phyloP scores from a whole-genome alignment of 805 yeast species.

The Nakazawaea populi region DNA sequence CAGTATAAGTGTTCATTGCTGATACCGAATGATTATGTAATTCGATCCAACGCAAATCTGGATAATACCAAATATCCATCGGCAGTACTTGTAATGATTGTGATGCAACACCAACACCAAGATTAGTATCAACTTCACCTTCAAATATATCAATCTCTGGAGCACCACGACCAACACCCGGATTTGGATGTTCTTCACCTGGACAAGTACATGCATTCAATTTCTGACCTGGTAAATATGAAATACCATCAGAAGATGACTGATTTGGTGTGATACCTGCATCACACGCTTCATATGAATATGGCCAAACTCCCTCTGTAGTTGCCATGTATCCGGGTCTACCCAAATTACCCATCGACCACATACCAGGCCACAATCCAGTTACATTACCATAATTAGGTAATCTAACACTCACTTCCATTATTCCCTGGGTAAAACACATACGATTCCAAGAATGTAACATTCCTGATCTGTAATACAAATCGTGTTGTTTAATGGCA shows the following conservation, averaged over 20 bases:
- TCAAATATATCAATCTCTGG: slow-evolving; percentile 47
- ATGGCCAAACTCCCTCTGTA: slow-evolving; percentile 50
- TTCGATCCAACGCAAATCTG: slow-evolving; percentile 40
- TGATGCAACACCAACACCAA: slow-evolving; percentile 36
- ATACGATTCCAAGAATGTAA: slow-evolving; percentile 42
- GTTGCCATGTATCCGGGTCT: slow-evolving; percentile 43
- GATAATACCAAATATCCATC: slow-evolving; percentile 44
- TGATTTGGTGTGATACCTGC: slow-evolving; percentile 47
- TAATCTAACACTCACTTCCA: slow-evolving; percentile 35
- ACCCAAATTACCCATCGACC: slow-evolving; percentile 45
- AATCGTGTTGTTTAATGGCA: slow-evolving; percentile 34
- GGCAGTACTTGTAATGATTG: slow-evolving; percentile 50
- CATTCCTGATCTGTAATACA: slow-evolving; percentile 43
- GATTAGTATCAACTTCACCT: slow-evolving; percentile 32
- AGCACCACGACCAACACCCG: slow-evolving; percentile 44
- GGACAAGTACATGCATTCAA: slow-evolving; percentile 38
- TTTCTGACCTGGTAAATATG: slow-evolving; percentile 40
- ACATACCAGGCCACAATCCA: slow-evolving; percentile 47
- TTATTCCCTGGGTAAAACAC: slow-evolving; percentile 39
- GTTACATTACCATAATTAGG: slow-evolving; percentile 37
- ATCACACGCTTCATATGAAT: slow-evolving; percentile 40
- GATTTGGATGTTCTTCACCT: slow-evolving; percentile 40
- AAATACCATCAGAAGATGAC: slow-evolving; percentile 40
- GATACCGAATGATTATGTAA: slow-evolving; percentile 34
- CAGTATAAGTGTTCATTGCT: slow-evolving; percentile 39